phyloP scores from a whole-genome alignment of 2,329 filamentous ascomycete genomes.

The Teratosphaeria gauchensis region DNA sequence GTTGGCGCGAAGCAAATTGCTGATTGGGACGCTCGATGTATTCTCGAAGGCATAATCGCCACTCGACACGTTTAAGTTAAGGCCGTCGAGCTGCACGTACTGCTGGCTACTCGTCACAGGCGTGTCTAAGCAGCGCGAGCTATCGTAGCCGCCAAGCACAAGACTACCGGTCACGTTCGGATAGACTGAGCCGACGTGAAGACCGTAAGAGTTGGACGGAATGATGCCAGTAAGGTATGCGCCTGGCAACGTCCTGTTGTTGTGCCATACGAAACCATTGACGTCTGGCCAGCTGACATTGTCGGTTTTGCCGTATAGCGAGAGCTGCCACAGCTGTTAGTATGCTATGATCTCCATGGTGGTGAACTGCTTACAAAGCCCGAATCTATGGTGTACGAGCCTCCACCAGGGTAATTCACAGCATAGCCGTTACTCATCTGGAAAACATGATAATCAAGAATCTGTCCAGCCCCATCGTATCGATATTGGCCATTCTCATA shows the following conservation, averaged over 20 bases:
- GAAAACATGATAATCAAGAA: constrained; percentile 1
- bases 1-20: constrained; percentile 1
- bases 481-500: background rate
- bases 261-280: background rate
- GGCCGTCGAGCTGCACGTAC: constrained; percentile 27
- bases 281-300: constrained; percentile 1
- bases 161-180: constrained; percentile 6
- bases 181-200: constrained; percentile 9
- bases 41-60: constrained; percentile 32
- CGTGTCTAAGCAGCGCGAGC: constrained; percentile 5
- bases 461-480: background rate
- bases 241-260: constrained; percentile 2
- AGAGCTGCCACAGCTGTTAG: constrained; percentile 6
- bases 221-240: constrained; percentile 8
- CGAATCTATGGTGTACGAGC: constrained; percentile 5
- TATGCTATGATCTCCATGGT: background rate
- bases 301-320: constrained; percentile 3
- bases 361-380: constrained; percentile 4
- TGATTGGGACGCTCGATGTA: constrained; percentile 11
- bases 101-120: constrained; percentile 7
- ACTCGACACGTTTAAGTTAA: constrained; percentile 32
- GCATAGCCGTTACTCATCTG: constrained; percentile 6
- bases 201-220: constrained; percentile 9
- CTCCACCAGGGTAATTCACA: constrained; percentile 1
- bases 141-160: constrained; percentile 13